Base-by-base conservation (phyloP, 495 filamentous ascomycete genomes). In the Aspergillus biplanus region DNA sequence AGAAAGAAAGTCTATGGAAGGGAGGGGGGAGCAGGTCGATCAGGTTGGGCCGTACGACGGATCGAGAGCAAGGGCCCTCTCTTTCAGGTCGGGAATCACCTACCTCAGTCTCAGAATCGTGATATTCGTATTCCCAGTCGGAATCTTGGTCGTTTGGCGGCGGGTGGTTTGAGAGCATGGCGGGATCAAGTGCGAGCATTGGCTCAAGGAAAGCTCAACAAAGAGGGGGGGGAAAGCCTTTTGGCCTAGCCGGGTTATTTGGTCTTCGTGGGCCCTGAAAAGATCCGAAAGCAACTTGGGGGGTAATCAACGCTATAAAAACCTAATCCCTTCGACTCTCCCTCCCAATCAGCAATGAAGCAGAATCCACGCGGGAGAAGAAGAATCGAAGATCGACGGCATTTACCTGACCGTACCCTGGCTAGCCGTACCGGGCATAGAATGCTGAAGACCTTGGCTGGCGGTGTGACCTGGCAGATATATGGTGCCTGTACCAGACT, bases 121-220 rank as follows among this genome's bases (percentile, higher is more conserved):
- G 71, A 66, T 88, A 88, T 64, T 88, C 86, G 58, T 88, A 89
- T 67, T 89, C 86, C 75, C 81, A 88, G 27, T 86, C 86, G 12
- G 79, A 61, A 16, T 69, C 68, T 0, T 59, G 15, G 27, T 69
- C 69, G 44, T 57, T 49, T 7, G 47, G 53, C 27, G 34, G 16
- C 4, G 58, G 34, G 48, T 44, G 60, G 16, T 65, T 60, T 11
- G 58, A 52, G 31, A 69, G 60, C 44, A 73, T 65, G 46, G 67
- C 55, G 7, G 67, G 71, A 66, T 75, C 69, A 61, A 77, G 68
- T 42, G 49, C 67, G 33, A 61, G 59, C 54, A 62, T 62, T 49
- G 58, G 47, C 32, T 56, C 52, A 15, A 32, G 6, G n/a, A 47
- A 32, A 48, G 2, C 42, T 56, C 47, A 44, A 33, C 13, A 31